Percentiles rank a stretch among this genome's conserved stretches.
phyloP scores from a whole-genome alignment of 164 flowering plant genomes.

The Pachysandra terminalis region DNA sequence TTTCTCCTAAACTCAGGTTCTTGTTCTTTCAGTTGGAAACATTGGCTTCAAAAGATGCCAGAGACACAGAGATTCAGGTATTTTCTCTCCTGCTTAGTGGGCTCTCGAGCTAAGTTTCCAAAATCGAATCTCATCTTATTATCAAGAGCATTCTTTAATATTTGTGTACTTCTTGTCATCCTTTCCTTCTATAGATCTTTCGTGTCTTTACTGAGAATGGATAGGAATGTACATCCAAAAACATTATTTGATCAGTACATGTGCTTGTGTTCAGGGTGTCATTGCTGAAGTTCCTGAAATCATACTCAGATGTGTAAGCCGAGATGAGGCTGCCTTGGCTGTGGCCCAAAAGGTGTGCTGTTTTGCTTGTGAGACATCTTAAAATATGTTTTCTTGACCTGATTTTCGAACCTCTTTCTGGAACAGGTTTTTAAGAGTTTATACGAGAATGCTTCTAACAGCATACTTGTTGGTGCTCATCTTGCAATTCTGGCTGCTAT shows the following conservation, averaged over 20 bases:
- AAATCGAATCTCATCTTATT: background rate
- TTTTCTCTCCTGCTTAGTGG: background rate
- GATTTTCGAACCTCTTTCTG: slow-evolving; percentile 5
- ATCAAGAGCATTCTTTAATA: background rate
- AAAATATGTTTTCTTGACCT: background rate
- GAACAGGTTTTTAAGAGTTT: slow-evolving; percentile 78
- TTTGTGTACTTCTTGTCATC: background rate
- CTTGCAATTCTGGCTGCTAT: slow-evolving; percentile 80
- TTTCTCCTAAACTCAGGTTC: background rate
- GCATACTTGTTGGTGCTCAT: slow-evolving; percentile 62
- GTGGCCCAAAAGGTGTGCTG: slow-evolving; percentile 82
- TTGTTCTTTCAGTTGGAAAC: slow-evolving; percentile 63
- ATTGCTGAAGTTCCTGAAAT: slow-evolving; percentile 86
- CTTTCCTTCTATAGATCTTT: background rate
- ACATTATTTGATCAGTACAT: background rate
- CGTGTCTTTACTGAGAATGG: background rate
- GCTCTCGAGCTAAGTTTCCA: background rate
- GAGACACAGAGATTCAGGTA: slow-evolving; percentile 90
- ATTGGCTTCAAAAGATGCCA: slow-evolving; percentile 47
- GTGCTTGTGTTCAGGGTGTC: slow-evolving; percentile 42
- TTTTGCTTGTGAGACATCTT: background rate
- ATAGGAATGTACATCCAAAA: background rate
- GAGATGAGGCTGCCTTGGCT: slow-evolving; percentile 96
- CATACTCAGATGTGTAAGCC: slow-evolving; percentile 74
- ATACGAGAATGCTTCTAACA: slow-evolving; percentile 70